These are phyloP conservation scores for Pestalotiopsis sp. DNA, from an alignment of 2,329 filamentous ascomycete species.

Conservation along the genomic window DNA sequence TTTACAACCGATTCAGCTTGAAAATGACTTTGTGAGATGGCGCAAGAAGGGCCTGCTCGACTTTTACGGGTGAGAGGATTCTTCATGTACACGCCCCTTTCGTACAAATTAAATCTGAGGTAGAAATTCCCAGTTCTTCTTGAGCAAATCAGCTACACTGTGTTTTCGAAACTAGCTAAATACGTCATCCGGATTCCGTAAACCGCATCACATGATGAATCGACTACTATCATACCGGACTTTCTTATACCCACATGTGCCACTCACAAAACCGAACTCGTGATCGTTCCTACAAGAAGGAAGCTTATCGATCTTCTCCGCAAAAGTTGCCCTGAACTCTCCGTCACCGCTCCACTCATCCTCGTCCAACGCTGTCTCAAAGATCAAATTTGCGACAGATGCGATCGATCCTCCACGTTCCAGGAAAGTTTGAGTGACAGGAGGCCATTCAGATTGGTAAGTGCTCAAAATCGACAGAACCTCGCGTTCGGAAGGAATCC, in stretches of 20 bases:
- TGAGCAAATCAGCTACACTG: not conserved
- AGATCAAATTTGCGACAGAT: not conserved
- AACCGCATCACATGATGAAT: not conserved
- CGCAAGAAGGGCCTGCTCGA: too few relatives aligned
- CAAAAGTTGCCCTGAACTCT: not conserved
- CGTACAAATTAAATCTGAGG: too few relatives aligned
- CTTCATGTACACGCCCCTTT: too few relatives aligned
- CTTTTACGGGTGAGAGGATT: too few relatives aligned
- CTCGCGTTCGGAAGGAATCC: not conserved
- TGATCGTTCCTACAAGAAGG: slow-evolving; percentile 2
- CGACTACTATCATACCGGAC: not conserved
- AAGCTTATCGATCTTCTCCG: not conserved
- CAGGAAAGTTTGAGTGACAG: not conserved
- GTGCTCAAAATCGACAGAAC: not conserved
- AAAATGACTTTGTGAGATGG: too few relatives aligned
- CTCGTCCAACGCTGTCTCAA: not conserved
- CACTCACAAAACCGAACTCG: not conserved
- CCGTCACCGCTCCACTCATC: not conserved
- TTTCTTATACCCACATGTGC: not conserved
- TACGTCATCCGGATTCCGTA: not conserved
- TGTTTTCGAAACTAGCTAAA: not conserved
- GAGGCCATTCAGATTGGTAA: not conserved
- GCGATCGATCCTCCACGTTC: not conserved
- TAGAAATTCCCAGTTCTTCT: too few relatives aligned
- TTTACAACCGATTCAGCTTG: too few relatives aligned